These are phyloP conservation scores for Fusarium chuoi DNA, from an alignment of 2,329 filamentous ascomycete genomes.

Conservation along the genomic window DNA sequence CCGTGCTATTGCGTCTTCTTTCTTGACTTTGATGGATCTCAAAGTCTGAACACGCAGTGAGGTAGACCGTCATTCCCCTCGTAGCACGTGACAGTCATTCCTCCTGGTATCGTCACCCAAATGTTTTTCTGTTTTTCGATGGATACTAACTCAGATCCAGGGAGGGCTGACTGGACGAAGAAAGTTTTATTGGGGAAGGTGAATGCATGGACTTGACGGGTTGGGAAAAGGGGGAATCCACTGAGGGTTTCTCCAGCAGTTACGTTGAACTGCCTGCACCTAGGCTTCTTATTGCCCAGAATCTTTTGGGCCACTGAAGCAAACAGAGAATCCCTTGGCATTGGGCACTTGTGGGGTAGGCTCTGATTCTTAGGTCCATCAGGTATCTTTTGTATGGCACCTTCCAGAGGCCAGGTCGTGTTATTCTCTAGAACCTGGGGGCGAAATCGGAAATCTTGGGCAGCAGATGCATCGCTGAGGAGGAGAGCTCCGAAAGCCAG, in stretches of 20 bases:
- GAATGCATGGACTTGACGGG: not conserved
- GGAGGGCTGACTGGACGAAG: no score
- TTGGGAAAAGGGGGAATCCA: not conserved
- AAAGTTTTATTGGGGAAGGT: not conserved
- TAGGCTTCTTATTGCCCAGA: not conserved
- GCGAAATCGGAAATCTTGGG: not conserved
- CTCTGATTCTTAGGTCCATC: not conserved
- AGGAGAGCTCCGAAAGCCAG: not conserved
- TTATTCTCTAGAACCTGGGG: constrained; percentile 1
- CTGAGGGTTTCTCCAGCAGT: not conserved
- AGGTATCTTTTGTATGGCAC: not conserved
- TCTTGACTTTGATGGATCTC: not conserved
- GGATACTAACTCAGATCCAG: no score
- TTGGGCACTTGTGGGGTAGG: not conserved
- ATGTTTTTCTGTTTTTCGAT: no score
- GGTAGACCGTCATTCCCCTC: not conserved
- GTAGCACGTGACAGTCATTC: not conserved
- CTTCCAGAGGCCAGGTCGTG: not conserved
- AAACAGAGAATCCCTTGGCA: not conserved
- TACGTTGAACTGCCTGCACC: not conserved
- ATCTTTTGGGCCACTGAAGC: fast-evolving
- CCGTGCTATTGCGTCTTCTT: not conserved
- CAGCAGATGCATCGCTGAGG: not conserved
- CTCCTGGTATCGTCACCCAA: not conserved
- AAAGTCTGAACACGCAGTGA: not conserved